Conservation (phyloP, 345 rosid genomes). For the Angophora floribunda region DNA sequence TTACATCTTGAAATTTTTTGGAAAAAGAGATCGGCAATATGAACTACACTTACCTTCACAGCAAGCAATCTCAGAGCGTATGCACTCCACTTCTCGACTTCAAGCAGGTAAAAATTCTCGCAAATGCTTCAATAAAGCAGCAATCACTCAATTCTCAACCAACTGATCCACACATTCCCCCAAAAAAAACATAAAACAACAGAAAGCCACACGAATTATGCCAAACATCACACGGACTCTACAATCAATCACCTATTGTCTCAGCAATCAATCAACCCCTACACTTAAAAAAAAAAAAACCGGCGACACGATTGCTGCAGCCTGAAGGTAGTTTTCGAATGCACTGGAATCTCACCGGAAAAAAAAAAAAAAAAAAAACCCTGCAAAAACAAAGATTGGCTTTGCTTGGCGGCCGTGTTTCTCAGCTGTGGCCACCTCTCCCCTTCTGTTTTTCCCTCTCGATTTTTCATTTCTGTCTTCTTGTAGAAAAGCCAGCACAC, state of each 20-base stretch:
- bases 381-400: no score
- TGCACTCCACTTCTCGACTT: neutral
- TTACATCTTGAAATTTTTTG: neutral
- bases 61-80: neutral
- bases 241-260: neutral
- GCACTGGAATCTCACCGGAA: no score
- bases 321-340: no score
- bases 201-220: neutral
- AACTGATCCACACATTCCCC: neutral
- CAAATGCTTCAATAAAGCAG: neutral
- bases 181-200: neutral
- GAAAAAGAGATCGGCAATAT: neutral
- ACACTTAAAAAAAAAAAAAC: no score
- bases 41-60: neutral
- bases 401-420: no score
- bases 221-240: neutral
- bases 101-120: neutral
- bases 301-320: no score
- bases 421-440: no score
- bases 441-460: no score
- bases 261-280: no score
- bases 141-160: neutral
- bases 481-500: no score
- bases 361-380: no score
- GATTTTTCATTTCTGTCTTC: no score